These are phyloP conservation scores for Nyctanthes arbortristis DNA, from an alignment of 257 asterid genomes.

Conservation along the genomic window DNA sequence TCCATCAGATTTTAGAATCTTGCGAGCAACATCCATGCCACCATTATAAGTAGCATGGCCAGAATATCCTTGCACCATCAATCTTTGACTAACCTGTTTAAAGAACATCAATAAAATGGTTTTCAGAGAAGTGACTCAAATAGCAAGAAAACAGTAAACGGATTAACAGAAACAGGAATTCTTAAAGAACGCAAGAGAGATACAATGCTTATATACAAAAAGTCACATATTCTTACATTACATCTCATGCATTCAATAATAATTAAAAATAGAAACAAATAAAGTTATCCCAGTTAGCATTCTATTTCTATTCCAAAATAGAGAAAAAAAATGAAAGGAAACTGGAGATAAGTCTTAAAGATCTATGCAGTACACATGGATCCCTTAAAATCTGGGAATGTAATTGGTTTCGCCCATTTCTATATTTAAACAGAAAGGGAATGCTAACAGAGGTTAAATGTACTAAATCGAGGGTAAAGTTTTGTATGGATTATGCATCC, in stretches of 20 bases:
- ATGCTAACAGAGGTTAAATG: too few species aligned
- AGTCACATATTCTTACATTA: background rate
- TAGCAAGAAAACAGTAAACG: conserved; percentile 7
- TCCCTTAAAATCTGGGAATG: too few species aligned
- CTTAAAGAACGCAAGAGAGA: background rate
- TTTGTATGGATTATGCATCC: background rate
- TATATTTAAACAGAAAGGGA: too few species aligned
- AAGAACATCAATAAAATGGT: conserved; percentile 28
- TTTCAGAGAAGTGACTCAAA: background rate
- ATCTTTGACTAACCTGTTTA: conserved; percentile 88
- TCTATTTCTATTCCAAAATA: too few species aligned
- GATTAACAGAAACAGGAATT: conserved; percentile 5
- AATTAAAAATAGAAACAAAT: too few species aligned
- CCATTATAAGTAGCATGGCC: conserved; percentile 77
- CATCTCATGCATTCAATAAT: background rate
- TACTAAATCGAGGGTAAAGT: background rate
- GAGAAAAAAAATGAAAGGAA: too few species aligned
- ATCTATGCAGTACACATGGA: too few species aligned
- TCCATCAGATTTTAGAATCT: conserved; percentile 82
- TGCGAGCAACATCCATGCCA: conserved; percentile 88
- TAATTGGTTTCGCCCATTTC: too few species aligned
- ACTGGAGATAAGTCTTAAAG: too few species aligned
- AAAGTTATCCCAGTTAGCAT: too few species aligned
- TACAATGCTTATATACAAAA: background rate
- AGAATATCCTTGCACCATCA: conserved; percentile 90